Conservation (phyloP, 2,329 filamentous ascomycete genomes). For the Trichoderma harzianum region DNA sequence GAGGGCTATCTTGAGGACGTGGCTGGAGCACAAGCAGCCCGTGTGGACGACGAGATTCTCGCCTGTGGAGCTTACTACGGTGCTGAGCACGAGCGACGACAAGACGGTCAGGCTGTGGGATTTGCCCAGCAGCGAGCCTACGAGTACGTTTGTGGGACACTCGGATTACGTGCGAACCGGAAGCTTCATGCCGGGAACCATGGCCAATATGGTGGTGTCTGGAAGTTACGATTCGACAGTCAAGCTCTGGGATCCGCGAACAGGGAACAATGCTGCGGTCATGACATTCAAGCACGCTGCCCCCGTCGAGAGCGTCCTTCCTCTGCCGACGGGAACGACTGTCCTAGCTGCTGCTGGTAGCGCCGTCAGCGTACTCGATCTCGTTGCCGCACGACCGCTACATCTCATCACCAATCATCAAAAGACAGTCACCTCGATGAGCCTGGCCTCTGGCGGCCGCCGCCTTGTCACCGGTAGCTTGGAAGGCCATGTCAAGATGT, state of each 20-base stretch:
- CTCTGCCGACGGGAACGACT: conserved; percentile 81
- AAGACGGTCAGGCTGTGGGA: conserved; percentile 93
- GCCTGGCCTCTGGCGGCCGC: conserved; percentile 73
- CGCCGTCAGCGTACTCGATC: conserved; percentile 84
- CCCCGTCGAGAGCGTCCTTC: conserved; percentile 82
- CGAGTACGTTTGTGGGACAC: conserved; percentile 79
- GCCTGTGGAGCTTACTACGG: conserved; percentile 77
- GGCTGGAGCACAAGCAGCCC: conserved; percentile 90
- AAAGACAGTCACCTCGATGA: conserved; percentile 90
- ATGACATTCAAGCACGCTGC: conserved; percentile 96
- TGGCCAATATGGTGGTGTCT: conserved; percentile 75
- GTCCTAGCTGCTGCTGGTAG: conserved; percentile 82
- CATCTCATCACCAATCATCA: conserved; percentile 91
- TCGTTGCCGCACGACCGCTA: conserved; percentile 84
- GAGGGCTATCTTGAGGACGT: conserved; percentile 89
- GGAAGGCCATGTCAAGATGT: conserved; percentile 96
- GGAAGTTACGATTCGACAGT: conserved; percentile 96
- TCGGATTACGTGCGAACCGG: conserved; percentile 88
- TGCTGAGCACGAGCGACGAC: conserved; percentile 91
- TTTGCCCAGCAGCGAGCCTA: conserved; percentile 73
- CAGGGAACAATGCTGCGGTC: conserved; percentile 61
- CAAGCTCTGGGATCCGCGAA: conserved; percentile 85
- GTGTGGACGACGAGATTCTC: conserved; percentile 91
- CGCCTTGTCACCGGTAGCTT: conserved; percentile 84
- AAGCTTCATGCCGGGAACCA: conserved; percentile 73